phyloP scores from a whole-genome alignment of 1,284 basidiomycete species.

The Trichosporon ovoides region DNA sequence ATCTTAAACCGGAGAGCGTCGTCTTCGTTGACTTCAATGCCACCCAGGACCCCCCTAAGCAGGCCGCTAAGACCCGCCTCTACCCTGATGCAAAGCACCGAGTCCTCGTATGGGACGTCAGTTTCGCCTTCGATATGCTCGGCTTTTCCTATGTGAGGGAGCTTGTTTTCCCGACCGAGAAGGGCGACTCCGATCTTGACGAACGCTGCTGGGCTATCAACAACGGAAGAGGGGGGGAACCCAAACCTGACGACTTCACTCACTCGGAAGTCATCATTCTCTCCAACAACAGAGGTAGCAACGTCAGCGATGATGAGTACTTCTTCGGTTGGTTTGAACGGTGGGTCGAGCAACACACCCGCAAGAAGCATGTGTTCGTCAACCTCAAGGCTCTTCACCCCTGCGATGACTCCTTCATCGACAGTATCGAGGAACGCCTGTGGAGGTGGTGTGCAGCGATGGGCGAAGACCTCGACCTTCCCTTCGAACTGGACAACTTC shows the following conservation, averaged over 20 bases:
- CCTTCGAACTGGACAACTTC: too few relatives aligned
- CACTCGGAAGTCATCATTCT: not conserved
- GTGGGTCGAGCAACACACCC: not conserved
- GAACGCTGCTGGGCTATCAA: not conserved
- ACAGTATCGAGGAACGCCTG: not conserved
- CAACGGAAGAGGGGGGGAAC: not conserved
- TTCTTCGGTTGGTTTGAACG: not conserved
- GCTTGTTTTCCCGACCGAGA: not conserved
- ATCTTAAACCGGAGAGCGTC: not conserved
- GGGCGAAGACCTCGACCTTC: not conserved
- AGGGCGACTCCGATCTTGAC: not conserved
- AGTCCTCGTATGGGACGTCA: not conserved
- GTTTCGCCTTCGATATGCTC: not conserved
- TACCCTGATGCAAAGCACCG: not conserved
- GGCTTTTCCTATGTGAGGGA: not conserved
- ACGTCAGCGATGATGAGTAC: not conserved
- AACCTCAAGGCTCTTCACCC: not conserved
- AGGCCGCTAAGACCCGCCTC: not conserved
- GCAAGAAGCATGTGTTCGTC: not conserved
- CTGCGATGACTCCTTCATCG: not conserved
- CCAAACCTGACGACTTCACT: not conserved
- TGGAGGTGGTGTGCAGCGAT: not conserved
- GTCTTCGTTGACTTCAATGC: not conserved
- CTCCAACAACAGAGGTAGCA: not conserved
- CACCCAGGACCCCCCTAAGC: not conserved